Evolutionary conservation across 2,329 filamentous ascomycete genomes (phyloP).

Genomic region (Volutella citrinella): DNA sequence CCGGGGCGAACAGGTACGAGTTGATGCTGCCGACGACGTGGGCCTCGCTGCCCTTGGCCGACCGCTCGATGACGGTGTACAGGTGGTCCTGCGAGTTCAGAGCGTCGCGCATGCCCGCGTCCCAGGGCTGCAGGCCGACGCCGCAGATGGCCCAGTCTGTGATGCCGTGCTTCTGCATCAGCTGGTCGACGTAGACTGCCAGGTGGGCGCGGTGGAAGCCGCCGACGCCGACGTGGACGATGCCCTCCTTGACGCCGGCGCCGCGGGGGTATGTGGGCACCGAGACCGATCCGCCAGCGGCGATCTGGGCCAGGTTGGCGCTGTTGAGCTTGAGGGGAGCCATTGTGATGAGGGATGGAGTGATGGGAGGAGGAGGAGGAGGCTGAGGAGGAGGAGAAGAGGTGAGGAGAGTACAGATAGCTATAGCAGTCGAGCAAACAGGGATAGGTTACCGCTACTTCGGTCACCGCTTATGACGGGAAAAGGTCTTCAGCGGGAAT

Average conservation of each 20-base stretch:
- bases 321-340: conserved; percentile 25
- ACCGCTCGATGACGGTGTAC: conserved; percentile 54
- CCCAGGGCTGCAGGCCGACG: conserved; percentile 48
- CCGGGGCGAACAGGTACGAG: conserved; percentile 50
- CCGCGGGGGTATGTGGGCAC: conserved; percentile 44
- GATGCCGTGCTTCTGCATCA: conserved; percentile 44
- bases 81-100: conserved; percentile 46
- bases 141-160: conserved; percentile 50
- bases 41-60: conserved; percentile 45
- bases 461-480: too few species aligned
- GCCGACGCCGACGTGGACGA: conserved; percentile 52
- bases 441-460: too few species aligned
- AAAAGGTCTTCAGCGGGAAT: too few species aligned
- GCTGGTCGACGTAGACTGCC: conserved; percentile 48
- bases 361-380: too few species aligned
- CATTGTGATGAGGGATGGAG: conserved; percentile 10
- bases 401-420: too few species aligned
- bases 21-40: conserved; percentile 51
- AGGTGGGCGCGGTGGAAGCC: conserved; percentile 54
- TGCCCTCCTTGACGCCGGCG: conserved; percentile 48
- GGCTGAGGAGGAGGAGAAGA: too few species aligned
- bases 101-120: conserved; percentile 49
- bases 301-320: conserved; percentile 20
- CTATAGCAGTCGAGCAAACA: too few species aligned
- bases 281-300: conserved; percentile 16